Evolutionary conservation across 2,329 filamentous ascomycete species (phyloP).

Genomic region (Teratosphaeria viscida): DNA sequence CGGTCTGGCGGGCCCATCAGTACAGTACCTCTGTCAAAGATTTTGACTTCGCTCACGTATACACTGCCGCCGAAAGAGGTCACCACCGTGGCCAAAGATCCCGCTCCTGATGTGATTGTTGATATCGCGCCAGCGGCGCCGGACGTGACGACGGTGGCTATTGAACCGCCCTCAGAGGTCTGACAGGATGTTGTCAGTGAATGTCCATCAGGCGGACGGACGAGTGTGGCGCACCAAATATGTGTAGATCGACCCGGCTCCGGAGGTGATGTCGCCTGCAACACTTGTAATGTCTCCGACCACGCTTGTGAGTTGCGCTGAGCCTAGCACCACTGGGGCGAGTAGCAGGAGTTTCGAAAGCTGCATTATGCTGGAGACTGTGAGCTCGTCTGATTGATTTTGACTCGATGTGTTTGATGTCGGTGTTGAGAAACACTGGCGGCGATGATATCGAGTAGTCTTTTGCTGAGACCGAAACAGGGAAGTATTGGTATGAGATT

Average conservation of each 20-base stretch:
- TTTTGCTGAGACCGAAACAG: not conserved
- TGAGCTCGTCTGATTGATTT: not conserved
- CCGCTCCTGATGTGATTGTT: slow-evolving; percentile 2
- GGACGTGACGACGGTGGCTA: not conserved
- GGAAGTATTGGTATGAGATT: not conserved
- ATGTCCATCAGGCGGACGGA: not conserved
- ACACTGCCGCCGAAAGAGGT: slow-evolving; percentile 7
- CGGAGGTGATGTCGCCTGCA: slow-evolving; percentile 1
- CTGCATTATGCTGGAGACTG: slow-evolving; percentile 10
- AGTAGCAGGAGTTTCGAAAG: slow-evolving; percentile 12
- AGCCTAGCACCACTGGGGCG: slow-evolving; percentile 10
- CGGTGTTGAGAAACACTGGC: not conserved
- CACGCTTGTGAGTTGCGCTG: slow-evolving; percentile 7
- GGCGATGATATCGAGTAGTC: not conserved
- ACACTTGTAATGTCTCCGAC: slow-evolving; percentile 4
- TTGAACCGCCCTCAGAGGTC: not conserved
- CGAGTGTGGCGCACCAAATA: not conserved
- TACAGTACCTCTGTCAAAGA: not conserved
- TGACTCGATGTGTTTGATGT: not conserved
- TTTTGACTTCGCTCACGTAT: slow-evolving; percentile 1
- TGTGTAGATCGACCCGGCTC: not conserved
- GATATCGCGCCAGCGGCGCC: slow-evolving; percentile 1
- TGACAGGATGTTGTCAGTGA: not conserved
- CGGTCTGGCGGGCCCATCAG: not conserved
- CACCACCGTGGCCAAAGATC: slow-evolving; percentile 5